Conservation (phyloP, 2,329 filamentous ascomycete species). For the Peltaster fructicola region DNA sequence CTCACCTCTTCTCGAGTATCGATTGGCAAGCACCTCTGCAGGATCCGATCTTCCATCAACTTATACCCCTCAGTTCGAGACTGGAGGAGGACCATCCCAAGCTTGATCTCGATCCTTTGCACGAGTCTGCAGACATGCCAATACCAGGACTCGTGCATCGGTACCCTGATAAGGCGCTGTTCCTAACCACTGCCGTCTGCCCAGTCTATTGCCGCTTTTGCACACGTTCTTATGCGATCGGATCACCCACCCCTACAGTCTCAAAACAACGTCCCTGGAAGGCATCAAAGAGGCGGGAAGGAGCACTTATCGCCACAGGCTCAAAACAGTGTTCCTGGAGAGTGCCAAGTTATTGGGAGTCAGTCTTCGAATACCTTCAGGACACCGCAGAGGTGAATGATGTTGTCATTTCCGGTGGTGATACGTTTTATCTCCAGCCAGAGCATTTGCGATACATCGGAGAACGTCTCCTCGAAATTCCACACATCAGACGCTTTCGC, state of each 20-base stretch:
- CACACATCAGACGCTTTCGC: conserved; percentile 41
- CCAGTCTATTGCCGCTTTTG: conserved; percentile 47
- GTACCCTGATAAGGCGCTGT: conserved; percentile 46
- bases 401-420: conserved; percentile 46
- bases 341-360: no score
- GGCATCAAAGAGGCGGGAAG: no score
- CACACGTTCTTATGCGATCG: conserved; percentile 43
- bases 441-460: conserved; percentile 37
- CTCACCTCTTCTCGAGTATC: conserved; percentile 40
- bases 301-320: no score
- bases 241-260: conserved; percentile 35
- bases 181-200: conserved; percentile 44
- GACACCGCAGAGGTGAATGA: conserved; percentile 33
- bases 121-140: conserved; percentile 38
- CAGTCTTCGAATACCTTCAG: conserved; percentile 39
- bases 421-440: conserved; percentile 39
- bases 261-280: no score
- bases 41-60: conserved; percentile 43
- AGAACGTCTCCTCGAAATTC: conserved; percentile 36
- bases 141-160: conserved; percentile 42
- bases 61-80: conserved; percentile 37
- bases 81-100: conserved; percentile 38
- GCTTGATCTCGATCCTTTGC: conserved; percentile 39
- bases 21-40: conserved; percentile 41
- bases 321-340: no score